Conservation (phyloP, 257 asterid species). For the Agastache rugosa region DNA sequence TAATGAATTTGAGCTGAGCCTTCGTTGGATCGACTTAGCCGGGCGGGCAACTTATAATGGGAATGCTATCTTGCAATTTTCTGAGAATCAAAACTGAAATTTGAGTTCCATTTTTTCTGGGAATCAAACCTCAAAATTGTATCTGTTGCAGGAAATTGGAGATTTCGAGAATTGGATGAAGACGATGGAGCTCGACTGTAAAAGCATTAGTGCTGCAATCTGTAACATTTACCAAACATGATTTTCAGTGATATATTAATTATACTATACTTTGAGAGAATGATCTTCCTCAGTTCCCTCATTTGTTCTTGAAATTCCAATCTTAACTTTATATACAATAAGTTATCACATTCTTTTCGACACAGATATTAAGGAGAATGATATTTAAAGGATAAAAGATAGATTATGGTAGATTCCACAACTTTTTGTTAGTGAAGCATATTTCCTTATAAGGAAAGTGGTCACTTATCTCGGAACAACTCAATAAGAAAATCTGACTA, state of each 20-base stretch:
- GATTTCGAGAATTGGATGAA: constrained; percentile 99
- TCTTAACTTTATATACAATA: too few relatives aligned
- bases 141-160: constrained; percentile 79
- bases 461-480: too few relatives aligned
- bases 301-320: too few relatives aligned
- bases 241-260: constrained; percentile 36
- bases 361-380: too few relatives aligned
- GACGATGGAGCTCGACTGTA: constrained; percentile 96
- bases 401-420: too few relatives aligned
- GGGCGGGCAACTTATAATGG: not conserved
- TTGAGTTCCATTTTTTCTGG: not conserved
- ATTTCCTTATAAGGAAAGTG: too few relatives aligned
- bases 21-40: not conserved
- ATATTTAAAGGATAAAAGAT: too few relatives aligned
- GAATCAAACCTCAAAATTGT: not conserved
- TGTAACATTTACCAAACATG: constrained; percentile 76
- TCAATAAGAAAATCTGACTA: too few relatives aligned
- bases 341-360: too few relatives aligned
- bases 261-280: too few relatives aligned
- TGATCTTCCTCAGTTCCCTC: too few relatives aligned
- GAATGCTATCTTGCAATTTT: not conserved
- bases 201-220: constrained; percentile 85
- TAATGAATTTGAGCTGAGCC: not conserved
- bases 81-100: not conserved
- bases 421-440: too few relatives aligned